Percentiles rank a stretch among this genome's conserved stretches.
Evolutionary conservation across 1,139 yeast species (phyloP).

Genomic region (Kazachstania sp.): DNA sequence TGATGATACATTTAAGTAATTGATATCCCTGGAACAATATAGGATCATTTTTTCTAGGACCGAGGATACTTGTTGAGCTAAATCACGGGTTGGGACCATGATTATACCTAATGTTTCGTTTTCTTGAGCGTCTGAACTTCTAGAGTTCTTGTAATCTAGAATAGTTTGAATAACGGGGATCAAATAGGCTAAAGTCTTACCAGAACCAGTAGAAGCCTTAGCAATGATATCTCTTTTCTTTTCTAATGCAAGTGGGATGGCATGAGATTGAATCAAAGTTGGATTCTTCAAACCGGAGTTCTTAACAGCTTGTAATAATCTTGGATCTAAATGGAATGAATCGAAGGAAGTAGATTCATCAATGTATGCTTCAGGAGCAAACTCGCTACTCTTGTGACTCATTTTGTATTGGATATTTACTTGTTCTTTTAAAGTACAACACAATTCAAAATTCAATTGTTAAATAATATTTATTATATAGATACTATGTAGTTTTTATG

Average conservation of each 20-base stretch:
- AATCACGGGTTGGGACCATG: constrained; percentile 78
- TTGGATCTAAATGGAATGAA: constrained; percentile 63
- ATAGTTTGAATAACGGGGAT: constrained; percentile 71
- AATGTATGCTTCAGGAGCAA: constrained; percentile 54
- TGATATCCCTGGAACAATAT: constrained; percentile 62
- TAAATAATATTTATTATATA: neutral
- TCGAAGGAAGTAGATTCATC: constrained; percentile 70
- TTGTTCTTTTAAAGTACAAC: neutral
- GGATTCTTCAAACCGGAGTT: constrained; percentile 77
- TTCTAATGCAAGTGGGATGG: constrained; percentile 85
- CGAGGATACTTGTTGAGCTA: constrained; percentile 72
- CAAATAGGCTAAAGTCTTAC: constrained; percentile 79
- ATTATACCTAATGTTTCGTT: constrained; percentile 45
- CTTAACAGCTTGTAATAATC: constrained; percentile 77
- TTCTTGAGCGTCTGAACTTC: constrained; percentile 16
- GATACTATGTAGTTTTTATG: neutral
- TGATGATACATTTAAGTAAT: constrained; percentile 65
- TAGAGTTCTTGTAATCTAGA: constrained; percentile 34
- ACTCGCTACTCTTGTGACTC: constrained; percentile 10
- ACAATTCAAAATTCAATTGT: neutral
- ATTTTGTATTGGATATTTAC: constrained; percentile 1
- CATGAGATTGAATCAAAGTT: constrained; percentile 80
- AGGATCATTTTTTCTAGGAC: constrained; percentile 60
- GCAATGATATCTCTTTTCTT: constrained; percentile 83
- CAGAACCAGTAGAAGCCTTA: constrained; percentile 84